A percentile compares a stretch with the other conserved stretches of the same genome.
Conservation (phyloP, 768 basidiomycete genomes). For the Leccinum uliginosum region DNA sequence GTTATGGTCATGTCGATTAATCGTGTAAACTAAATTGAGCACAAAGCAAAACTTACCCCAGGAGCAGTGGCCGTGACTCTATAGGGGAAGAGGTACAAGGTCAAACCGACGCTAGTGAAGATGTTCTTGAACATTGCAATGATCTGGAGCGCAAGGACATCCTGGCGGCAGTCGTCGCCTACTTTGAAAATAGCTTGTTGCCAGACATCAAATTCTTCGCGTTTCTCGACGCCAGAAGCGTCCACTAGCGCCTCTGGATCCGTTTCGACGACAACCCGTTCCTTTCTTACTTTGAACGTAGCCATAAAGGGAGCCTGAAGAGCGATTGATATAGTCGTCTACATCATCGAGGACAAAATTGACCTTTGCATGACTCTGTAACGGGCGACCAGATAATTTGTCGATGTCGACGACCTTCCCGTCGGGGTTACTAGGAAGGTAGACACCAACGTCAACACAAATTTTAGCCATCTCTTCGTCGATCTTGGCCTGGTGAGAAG, state of each 20-base stretch:
- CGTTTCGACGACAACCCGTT: constrained; percentile 59
- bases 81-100: constrained; percentile 91
- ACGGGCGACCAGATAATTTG: constrained; percentile 90
- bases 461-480: constrained; percentile 99
- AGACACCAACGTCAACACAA: constrained; percentile 88
- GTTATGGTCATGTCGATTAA: neutral
- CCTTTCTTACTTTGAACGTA: constrained; percentile 96
- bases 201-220: constrained; percentile 82
- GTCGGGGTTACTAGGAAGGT: constrained; percentile 96
- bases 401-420: constrained; percentile 96
- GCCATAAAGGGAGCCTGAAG: constrained; percentile 98
- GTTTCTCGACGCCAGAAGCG: constrained; percentile 53
- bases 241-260: constrained; percentile 75
- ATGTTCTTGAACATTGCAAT: constrained; percentile 99
- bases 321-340: constrained; percentile 1
- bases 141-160: constrained; percentile 93
- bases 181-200: constrained; percentile 99
- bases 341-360: neutral
- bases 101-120: constrained; percentile 83
- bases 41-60: constrained; percentile 54
- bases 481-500: constrained; percentile 75
- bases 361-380: constrained; percentile 98
- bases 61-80: constrained; percentile 96
- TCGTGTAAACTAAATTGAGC: neutral
- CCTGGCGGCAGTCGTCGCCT: constrained; percentile 98